Evolutionary conservation across 768 basidiomycete species (phyloP), one percentile per base, ranked within the genome.

Genomic region (Mycena sanguinolenta): DNA sequence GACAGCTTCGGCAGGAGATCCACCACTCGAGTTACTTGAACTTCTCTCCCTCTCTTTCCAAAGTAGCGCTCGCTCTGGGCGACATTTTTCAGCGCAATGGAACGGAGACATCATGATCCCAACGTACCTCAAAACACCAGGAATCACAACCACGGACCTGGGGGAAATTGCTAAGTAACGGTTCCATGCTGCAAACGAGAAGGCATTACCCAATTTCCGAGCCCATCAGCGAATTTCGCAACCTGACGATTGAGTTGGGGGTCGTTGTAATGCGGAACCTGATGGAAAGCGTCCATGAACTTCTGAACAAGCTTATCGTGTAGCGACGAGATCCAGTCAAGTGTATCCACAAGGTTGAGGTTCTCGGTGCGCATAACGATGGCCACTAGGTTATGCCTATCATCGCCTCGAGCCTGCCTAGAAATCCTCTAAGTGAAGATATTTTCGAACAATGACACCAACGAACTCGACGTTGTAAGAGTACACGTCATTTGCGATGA

Each of bases 381-480:
- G 19, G 59, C 23, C 44, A 60, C 44, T 21, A 60, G 44, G 59
- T 60, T 60, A 34, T 60, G 59, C n/a, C n/a, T n/a, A 60, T 60
- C 59, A 44, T 60, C 59, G 14, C 59, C 23, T 19, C 59, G 59
- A 60, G 59, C 59, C 59, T 60, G 59, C 44, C 59, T 60, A 38
- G 57, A 44, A 58, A 39, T 42, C 28, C 3, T 39, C 38, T 58
- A 17, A 58, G 39, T 25, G 39, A 34, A 34, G 10, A 10, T 34
- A 34, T 44, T 27, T 58, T 58, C 28, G 25, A 58, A 39, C 39
- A 58, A 17, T 58, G 30, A 58, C 27, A 58, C 38, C 32, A 46
- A 60, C 59, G 21, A 32, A 60, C 59, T 60, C 59, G 59, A 60
- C 59, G 34, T 60, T 60, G 59, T 60, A 60, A 49, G 59, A 60